These are phyloP conservation scores for Naganishia antarctica DNA, from an alignment of 768 basidiomycete species.

Conservation along the genomic window DNA sequence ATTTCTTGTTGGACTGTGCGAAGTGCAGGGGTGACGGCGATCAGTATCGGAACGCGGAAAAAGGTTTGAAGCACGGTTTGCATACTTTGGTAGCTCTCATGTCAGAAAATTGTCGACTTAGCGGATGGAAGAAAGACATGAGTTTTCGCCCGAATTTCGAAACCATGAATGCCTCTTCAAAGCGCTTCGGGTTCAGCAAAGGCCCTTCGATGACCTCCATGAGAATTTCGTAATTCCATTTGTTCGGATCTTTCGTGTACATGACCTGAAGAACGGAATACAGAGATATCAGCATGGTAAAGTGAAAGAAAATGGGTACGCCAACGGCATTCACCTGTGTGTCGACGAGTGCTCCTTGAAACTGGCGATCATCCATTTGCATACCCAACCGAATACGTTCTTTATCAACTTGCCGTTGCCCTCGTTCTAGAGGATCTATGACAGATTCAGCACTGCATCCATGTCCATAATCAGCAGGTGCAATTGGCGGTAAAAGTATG, in stretches of 20 bases:
- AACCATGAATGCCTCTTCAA: slow-evolving; percentile 90
- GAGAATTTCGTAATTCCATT: slow-evolving; percentile 87
- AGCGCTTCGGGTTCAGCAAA: slow-evolving; percentile 76
- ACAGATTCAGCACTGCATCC: slow-evolving; percentile 55
- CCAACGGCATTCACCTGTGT: slow-evolving; percentile 61
- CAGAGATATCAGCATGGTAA: background rate
- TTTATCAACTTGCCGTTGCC: slow-evolving; percentile 85
- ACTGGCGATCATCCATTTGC: slow-evolving; percentile 92
- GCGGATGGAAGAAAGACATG: slow-evolving; percentile 91
- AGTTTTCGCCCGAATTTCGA: slow-evolving; percentile 82
- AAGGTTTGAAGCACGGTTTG: background rate
- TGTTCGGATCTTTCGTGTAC: slow-evolving; percentile 77
- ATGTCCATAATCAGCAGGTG: background rate
- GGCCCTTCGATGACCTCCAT: slow-evolving; percentile 89
- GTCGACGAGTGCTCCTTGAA: slow-evolving; percentile 76
- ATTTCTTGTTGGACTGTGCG: slow-evolving; percentile 66
- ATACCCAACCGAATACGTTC: slow-evolving; percentile 81
- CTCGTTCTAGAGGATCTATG: slow-evolving; percentile 78
- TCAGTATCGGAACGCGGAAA: background rate
- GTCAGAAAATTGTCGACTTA: slow-evolving; percentile 75
- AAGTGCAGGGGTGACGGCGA: background rate
- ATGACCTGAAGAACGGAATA: slow-evolving; percentile 58
- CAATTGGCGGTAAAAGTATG: background rate
- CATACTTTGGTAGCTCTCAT: slow-evolving; percentile 64
- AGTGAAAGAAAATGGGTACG: slow-evolving; percentile 1